Base-by-base conservation (phyloP, 768 basidiomycete genomes). In the Tubosaeta brunneosetosa region DNA sequence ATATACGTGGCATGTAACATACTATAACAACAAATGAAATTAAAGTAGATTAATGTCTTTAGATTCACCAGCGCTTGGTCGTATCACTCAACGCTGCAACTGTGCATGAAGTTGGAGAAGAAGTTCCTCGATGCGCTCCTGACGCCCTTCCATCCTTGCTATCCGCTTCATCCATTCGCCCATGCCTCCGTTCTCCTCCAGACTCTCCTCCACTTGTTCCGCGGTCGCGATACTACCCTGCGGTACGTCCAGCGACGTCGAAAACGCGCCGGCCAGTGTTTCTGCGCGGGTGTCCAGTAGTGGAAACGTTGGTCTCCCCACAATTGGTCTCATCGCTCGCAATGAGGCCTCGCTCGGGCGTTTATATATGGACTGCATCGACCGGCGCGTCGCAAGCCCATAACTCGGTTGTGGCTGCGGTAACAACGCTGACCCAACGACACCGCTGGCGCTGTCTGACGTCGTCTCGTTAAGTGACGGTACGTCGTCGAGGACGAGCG, bases 401-500 rank as follows among this genome's bases (percentile, higher is more conserved):
- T 75, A 74, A 55, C 74, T 73, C 38, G 62, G 47, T 4, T 60
- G 49, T 14, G 56, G 60, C 4, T 46, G 50, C 10, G 51, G 31
- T 29, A 55, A 49, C 40, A 56, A 44, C 12, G 41, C 17, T 2
- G 55, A 55, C 25, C 49, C 50, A 19, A 44, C 56, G 6, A 37
- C 53, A 3, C 49, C 55, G 25, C 59, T 55, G 6, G 58, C 50
- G 1, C 25, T 46, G 31, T 62, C 60, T 13, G 53, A 54, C 9
- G 47, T 52, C 13, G 73, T 69, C 51, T 74, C 72, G 41, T 69
- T 63, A 2, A 63, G 61, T 8, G 71, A 68, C 17, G 74, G 43
- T 11, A 17, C 68, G 2, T 81, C 79, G 47, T 83, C 80, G 14
- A 86, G 70, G 6, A 82, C 49, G 17, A 90, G 56, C 12, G 88